A percentile compares a stretch with the other conserved stretches of the same genome.
Conservation (phyloP, 176 grass and related monocot genomes). For the Leersia perrieri region DNA sequence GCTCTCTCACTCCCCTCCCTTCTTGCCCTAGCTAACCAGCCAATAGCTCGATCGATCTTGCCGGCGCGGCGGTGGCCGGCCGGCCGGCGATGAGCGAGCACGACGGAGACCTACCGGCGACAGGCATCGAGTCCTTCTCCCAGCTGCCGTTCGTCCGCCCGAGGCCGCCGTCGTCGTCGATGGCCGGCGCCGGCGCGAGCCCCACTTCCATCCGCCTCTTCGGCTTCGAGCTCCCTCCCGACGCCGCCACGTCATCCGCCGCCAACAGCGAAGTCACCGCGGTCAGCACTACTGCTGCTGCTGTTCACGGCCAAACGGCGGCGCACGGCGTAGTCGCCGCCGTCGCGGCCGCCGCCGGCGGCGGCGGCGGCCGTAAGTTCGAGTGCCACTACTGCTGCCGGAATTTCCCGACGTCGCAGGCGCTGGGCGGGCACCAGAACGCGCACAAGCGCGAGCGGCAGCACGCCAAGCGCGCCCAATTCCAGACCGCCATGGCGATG, state of each 20-base stretch:
- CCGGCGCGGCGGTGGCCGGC: background rate
- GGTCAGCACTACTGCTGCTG: background rate
- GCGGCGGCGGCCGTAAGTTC: slow-evolving; percentile 52
- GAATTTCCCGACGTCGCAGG: slow-evolving; percentile 96
- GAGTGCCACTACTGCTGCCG: slow-evolving; percentile 99
- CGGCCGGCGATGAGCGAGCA: slow-evolving; percentile 61
- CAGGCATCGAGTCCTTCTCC: slow-evolving; percentile 72
- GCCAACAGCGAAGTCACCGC: background rate
- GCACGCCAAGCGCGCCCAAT: slow-evolving; percentile 73
- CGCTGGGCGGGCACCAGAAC: slow-evolving; percentile 97
- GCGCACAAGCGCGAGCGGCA: slow-evolving; percentile 84
- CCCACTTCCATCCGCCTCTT: slow-evolving; percentile 70
- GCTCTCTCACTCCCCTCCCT: background rate
- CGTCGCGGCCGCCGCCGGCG: background rate
- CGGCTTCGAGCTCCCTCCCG: slow-evolving; percentile 67
- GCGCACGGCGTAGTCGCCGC: background rate
- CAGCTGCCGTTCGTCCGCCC: slow-evolving; percentile 79
- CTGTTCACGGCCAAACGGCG: background rate
- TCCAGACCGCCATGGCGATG: slow-evolving; percentile 78
- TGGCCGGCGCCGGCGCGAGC: slow-evolving; percentile 21
- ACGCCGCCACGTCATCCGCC: slow-evolving; percentile 22
- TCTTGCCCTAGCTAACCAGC: background rate
- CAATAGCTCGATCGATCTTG: no score
- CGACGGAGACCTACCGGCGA: slow-evolving; percentile 36
- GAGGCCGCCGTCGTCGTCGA: background rate